A percentile compares a stretch with the other conserved stretches of the same genome.
Conservation (phyloP, 768 basidiomycete species). For the Russula dissimulans region DNA sequence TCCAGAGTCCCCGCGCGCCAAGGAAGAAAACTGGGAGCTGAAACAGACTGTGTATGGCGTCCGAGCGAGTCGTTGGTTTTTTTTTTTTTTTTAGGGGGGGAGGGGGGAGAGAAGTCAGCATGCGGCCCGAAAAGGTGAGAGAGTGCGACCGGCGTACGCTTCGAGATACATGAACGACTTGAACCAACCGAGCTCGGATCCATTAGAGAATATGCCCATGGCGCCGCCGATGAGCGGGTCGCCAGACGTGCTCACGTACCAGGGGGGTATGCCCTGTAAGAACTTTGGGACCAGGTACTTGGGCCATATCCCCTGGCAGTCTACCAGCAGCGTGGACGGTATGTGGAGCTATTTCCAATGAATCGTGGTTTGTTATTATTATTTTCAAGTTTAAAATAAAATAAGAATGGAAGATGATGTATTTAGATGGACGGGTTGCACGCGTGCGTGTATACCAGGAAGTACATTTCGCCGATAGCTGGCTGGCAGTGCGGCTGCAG, state of each 20-base stretch:
- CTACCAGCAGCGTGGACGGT: conserved; percentile 57
- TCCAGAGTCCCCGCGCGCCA: conserved; percentile 52
- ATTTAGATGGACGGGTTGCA: too few relatives aligned
- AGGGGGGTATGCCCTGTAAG: conserved; percentile 35
- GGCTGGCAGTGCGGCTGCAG: too few relatives aligned
- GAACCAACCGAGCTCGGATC: conserved; percentile 44
- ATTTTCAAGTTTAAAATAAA: background rate
- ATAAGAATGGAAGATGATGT: background rate
- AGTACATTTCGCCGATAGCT: too few relatives aligned
- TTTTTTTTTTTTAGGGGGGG: background rate
- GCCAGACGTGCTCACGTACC: conserved; percentile 48
- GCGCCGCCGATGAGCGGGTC: conserved; percentile 59
- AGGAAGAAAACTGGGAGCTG: conserved; percentile 73
- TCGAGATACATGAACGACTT: conserved; percentile 55
- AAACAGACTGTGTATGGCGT: conserved; percentile 37
- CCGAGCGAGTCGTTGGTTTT: background rate
- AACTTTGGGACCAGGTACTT: conserved; percentile 38
- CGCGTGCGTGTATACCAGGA: too few relatives aligned
- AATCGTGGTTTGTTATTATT: too few relatives aligned
- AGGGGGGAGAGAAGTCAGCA: background rate
- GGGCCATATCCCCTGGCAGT: conserved; percentile 62
- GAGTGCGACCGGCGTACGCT: conserved; percentile 32
- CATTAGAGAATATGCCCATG: conserved; percentile 33
- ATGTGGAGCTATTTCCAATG: conserved; percentile 46
- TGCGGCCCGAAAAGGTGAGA: background rate